phyloP scores from a whole-genome alignment of 768 basidiomycete genomes.

The Sistotremastrum suecicum region DNA sequence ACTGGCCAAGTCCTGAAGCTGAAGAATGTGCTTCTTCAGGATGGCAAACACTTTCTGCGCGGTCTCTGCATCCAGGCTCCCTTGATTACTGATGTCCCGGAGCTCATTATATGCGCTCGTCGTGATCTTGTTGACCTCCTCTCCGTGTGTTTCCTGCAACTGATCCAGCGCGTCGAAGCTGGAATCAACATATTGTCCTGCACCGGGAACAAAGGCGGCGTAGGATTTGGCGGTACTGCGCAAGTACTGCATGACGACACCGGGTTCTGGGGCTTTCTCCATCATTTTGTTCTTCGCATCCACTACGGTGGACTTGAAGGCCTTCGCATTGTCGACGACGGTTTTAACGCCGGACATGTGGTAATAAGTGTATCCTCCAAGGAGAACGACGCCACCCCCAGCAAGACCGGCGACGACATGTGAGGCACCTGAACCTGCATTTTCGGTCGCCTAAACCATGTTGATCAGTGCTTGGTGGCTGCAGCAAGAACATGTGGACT shows the following conservation, averaged over 20 bases:
- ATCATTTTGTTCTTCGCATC: slow-evolving; percentile 13
- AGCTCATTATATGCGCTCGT: slow-evolving; percentile 23
- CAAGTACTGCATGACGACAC: slow-evolving; percentile 22
- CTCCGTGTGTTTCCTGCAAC: slow-evolving; percentile 22
- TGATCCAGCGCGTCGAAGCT: slow-evolving; percentile 29
- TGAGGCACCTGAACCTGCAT: slow-evolving; percentile 3
- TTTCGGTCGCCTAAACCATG: no score
- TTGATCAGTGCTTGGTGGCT: no score
- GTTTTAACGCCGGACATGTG: slow-evolving; percentile 26
- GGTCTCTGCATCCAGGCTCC: slow-evolving; percentile 13
- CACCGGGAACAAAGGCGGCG: slow-evolving; percentile 24
- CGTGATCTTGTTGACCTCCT: slow-evolving; percentile 26
- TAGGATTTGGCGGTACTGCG: slow-evolving; percentile 28
- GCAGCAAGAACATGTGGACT: no score
- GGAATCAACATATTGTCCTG: slow-evolving; percentile 23
- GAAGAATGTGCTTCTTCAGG: slow-evolving; percentile 11
- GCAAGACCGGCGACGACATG: slow-evolving; percentile 16
- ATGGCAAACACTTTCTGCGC: slow-evolving; percentile 16
- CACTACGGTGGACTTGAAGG: slow-evolving; percentile 13
- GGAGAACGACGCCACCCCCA: slow-evolving; percentile 17
- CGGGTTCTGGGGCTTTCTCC: slow-evolving; percentile 16
- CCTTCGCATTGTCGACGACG: slow-evolving; percentile 20
- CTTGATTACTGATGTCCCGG: slow-evolving; percentile 10
- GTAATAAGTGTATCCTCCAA: slow-evolving; percentile 25
- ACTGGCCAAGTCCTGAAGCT: slow-evolving; percentile 17